Percentiles rank a stretch among this genome's conserved stretches.
phyloP scores from a whole-genome alignment of 164 flowering plant species.

The Taxillus chinensis region DNA sequence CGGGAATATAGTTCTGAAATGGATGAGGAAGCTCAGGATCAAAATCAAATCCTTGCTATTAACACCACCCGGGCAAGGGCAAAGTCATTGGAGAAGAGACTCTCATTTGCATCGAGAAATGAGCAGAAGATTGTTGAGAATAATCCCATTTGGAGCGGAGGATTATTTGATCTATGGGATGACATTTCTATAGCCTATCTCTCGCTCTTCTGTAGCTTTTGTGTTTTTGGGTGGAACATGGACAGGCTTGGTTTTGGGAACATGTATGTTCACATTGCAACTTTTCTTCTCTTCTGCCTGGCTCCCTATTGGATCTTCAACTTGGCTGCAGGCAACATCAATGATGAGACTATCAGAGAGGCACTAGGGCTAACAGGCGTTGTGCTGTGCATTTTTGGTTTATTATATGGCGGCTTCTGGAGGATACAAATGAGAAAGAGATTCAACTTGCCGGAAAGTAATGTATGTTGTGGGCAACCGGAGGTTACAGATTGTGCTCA shows the following conservation, averaged over 20 bases:
- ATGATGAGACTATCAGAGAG: conserved; percentile 49
- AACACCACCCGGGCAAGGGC: conserved; percentile 12
- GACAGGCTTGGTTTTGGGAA: conserved; percentile 95
- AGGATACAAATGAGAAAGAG: conserved; percentile 93
- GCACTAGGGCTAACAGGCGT: conserved; percentile 55
- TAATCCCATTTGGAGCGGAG: conserved; percentile 75
- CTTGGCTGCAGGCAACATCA: conserved; percentile 73
- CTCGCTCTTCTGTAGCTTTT: conserved; percentile 74
- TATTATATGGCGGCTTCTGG: conserved; percentile 97
- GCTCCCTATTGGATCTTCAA: conserved; percentile 89
- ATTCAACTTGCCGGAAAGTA: conserved; percentile 58
- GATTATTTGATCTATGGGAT: conserved; percentile 82
- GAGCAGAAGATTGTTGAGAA: conserved; percentile 31
- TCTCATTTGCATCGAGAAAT: conserved; percentile 56
- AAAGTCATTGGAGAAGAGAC: conserved; percentile 49
- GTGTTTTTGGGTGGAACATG: conserved; percentile 99
- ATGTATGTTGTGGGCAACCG: conserved; percentile 54
- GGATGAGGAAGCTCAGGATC: conserved; percentile 56
- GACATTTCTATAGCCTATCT: conserved; percentile 74
- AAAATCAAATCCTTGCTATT: conserved; percentile 7
- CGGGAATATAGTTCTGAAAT: conserved; percentile 47
- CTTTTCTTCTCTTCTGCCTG: conserved; percentile 69
- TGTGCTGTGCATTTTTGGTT: conserved; percentile 66
- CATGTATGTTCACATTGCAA: conserved; percentile 92
- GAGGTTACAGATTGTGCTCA: conserved; percentile 59